Base-by-base conservation (phyloP, 805 yeast genomes). In the Candida mattraensis region DNA sequence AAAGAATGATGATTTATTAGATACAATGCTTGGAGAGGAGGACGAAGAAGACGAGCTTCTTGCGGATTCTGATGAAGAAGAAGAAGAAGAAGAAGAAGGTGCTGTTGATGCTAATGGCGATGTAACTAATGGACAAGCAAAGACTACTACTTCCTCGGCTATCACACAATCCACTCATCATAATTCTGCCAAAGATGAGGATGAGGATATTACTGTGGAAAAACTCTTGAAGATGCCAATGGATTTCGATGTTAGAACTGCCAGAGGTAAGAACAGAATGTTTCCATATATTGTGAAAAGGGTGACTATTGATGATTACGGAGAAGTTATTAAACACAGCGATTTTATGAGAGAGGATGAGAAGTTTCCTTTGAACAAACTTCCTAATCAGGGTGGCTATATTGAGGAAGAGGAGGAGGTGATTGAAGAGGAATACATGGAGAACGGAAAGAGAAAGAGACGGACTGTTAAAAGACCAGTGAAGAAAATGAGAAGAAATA, bases 251-350 rank as follows among this genome's bases (percentile, higher is more conserved):
- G 74, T 80, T 27, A 66, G 73, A 19, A 66, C 66, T 5, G 67
- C 70, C 23, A 62, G 58, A 51, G 75, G 67, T 58, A 74, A 54
- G 60, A 70, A 67, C 58, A 75, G 70, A 28, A 82, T 84, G 85
- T 93, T 91, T 53, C 98, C 96, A 9, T 83, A 67, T 48, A 64
- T 76, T 24, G 72, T 74, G 1, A 72, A 69, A 19, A 75, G 76
- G 48, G 64, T 73, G 16, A 77, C 83, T 46, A 64, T 71, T 30
- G 98, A 93, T 54, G 97, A 91, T 47, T 93, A 91, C 58, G 99
- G 99, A 19, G 81, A 78, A 37, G 62, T 80, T 2, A 79, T 89
- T 14, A 80, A 82, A 43, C 72, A 72, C 27, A 74, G 77, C 24
- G 83, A 81, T 48, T 83, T 80, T 51, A 72, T 68, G 20, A 64